These are phyloP conservation scores for Bipolaris bicolor DNA, from an alignment of 2,329 filamentous ascomycete genomes.

Conservation along the genomic window DNA sequence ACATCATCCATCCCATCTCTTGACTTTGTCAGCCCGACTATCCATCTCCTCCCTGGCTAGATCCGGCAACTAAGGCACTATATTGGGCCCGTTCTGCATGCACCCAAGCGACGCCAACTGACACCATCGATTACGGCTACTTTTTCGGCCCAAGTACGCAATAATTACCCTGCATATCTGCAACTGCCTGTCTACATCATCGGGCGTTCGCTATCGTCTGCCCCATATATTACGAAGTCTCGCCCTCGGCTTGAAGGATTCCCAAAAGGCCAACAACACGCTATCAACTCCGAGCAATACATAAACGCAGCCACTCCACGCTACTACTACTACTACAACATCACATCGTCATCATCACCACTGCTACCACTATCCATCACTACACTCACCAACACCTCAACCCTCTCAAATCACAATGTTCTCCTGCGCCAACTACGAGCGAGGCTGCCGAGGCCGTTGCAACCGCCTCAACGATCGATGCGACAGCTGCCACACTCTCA, in stretches of 20 bases:
- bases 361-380: conserved; percentile 1
- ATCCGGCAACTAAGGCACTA: conserved; percentile 8
- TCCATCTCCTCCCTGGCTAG: conserved; percentile 7
- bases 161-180: conserved; percentile 32
- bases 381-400: neutral
- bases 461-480: conserved; percentile 47
- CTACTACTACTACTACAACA: neutral
- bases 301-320: conserved; percentile 2
- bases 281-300: conserved; percentile 6
- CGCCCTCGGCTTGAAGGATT: conserved; percentile 5
- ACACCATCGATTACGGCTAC: conserved; percentile 25
- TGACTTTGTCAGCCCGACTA: neutral
- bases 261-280: conserved; percentile 5
- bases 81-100: conserved; percentile 27
- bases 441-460: conserved; percentile 52
- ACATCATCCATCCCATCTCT: neutral
- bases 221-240: conserved; percentile 34
- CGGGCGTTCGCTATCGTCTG: conserved; percentile 31
- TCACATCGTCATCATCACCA: conserved; percentile 2
- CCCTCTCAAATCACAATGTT: conserved; percentile 43
- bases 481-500: conserved; percentile 49
- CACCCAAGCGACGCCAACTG: conserved; percentile 32
- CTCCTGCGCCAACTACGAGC: conserved; percentile 54
- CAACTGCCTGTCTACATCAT: conserved; percentile 34
- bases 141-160: conserved; percentile 29